These are phyloP conservation scores for Symbiodinium pilosum DNA, from an alignment of 73 alveolate species.

Conservation along the genomic window DNA sequence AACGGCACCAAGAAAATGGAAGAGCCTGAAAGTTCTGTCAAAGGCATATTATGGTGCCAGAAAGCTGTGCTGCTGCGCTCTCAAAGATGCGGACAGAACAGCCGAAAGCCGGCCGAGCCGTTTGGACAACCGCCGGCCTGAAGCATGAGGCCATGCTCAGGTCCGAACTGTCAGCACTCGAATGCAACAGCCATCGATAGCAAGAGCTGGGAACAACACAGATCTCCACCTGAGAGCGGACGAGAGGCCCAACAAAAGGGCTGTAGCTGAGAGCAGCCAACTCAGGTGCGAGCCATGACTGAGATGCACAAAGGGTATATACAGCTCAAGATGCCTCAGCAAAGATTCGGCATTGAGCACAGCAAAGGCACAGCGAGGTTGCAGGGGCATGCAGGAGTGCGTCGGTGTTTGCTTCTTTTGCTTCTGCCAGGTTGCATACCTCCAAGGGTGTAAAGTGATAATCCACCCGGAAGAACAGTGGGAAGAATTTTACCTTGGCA, in stretches of 20 bases:
- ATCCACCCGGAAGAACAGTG: conserved; percentile 74
- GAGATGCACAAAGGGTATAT: conserved; percentile 46
- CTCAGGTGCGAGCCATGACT: neutral
- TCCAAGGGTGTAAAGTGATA: conserved; percentile 67
- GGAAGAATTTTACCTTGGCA: conserved; percentile 57
- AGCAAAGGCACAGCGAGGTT: too few relatives aligned
- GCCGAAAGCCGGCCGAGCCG: conserved; percentile 45
- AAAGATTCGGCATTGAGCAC: too few relatives aligned
- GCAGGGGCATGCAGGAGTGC: conserved; percentile 19
- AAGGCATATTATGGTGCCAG: too few relatives aligned
- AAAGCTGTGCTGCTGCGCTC: too few relatives aligned
- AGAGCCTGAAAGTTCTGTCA: conserved; percentile 3
- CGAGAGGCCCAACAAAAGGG: too few relatives aligned
- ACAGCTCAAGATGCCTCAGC: conserved; percentile 30
- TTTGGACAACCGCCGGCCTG: conserved; percentile 49
- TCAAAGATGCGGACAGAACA: neutral
- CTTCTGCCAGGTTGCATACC: neutral
- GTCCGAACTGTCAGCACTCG: neutral
- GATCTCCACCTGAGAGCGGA: conserved; percentile 29
- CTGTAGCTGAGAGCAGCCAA: neutral
- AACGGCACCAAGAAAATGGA: conserved; percentile 37
- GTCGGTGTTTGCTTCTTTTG: neutral
- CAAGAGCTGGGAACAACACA: neutral
- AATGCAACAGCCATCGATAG: too few relatives aligned
- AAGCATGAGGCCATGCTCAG: neutral